These are phyloP conservation scores for Monosporascus ibericus DNA, from an alignment of 2,329 filamentous ascomycete genomes.

Conservation along the genomic window DNA sequence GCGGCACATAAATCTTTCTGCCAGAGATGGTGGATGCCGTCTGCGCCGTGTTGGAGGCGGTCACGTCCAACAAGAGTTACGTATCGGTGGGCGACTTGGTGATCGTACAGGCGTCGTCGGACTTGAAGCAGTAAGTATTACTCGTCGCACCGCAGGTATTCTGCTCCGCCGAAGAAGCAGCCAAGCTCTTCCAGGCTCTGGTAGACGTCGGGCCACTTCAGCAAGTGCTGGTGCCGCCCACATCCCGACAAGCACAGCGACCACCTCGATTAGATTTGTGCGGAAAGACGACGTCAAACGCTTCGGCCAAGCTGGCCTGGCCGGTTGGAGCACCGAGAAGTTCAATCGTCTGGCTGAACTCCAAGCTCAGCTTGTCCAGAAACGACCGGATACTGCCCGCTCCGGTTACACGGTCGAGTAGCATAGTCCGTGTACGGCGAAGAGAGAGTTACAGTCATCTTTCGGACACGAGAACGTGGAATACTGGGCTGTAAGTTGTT, in stretches of 20 bases:
- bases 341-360: constrained; percentile 9
- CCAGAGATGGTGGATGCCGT: constrained; percentile 20
- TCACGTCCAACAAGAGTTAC: constrained; percentile 10
- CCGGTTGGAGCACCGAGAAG: constrained; percentile 8
- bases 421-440: constrained; percentile 9
- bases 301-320: constrained; percentile 17
- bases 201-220: constrained; percentile 16
- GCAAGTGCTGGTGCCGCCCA: constrained; percentile 12
- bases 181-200: constrained; percentile 13
- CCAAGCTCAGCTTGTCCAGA: constrained; percentile 7
- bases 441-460: constrained; percentile 10
- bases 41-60: constrained; percentile 14
- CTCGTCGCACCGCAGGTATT: constrained; percentile 9
- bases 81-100: constrained; percentile 17
- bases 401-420: constrained; percentile 17
- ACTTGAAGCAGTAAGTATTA: constrained; percentile 13
- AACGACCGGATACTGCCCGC: constrained; percentile 13
- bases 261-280: constrained; percentile 14
- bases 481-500: constrained; percentile 12
- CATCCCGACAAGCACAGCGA: constrained; percentile 18
- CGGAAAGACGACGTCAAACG: constrained; percentile 19
- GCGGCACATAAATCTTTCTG: constrained; percentile 22
- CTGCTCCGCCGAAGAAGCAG: constrained; percentile 8
- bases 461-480: constrained; percentile 9
- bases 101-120: constrained; percentile 16